A percentile compares a stretch with the other conserved stretches of the same genome.
Evolutionary conservation across 768 basidiomycete species (phyloP).

Genomic region (Tubosaeta sp.): DNA sequence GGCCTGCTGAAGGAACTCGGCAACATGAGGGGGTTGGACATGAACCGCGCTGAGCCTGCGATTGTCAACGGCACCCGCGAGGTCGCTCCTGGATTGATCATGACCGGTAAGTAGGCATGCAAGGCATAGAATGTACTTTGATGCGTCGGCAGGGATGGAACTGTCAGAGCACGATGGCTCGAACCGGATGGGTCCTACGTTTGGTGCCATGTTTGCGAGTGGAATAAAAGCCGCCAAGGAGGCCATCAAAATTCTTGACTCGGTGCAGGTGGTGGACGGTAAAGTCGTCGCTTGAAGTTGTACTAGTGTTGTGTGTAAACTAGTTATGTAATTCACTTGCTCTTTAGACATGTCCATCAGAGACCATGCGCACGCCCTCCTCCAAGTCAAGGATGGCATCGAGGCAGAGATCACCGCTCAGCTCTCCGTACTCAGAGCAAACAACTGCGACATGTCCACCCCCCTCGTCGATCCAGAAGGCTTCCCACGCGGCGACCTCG

Average conservation of each 20-base stretch:
- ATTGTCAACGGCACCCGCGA: constrained; percentile 76
- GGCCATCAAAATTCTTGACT: constrained; percentile 50
- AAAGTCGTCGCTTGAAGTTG: constrained; percentile 40
- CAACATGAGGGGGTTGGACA: constrained; percentile 77
- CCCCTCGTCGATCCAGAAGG: constrained; percentile 84
- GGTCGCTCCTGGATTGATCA: constrained; percentile 68
- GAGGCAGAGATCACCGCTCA: constrained; percentile 68
- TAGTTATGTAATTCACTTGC: constrained; percentile 9
- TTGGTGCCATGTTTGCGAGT: constrained; percentile 76
- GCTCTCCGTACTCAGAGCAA: constrained; percentile 56
- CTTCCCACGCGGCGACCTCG: constrained; percentile 84
- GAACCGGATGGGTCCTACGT: constrained; percentile 75
- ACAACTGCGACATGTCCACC: constrained; percentile 60
- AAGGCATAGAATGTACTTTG: not conserved
- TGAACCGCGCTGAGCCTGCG: constrained; percentile 79
- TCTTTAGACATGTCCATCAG: constrained; percentile 34
- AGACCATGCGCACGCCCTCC: constrained; percentile 59
- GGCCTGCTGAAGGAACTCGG: constrained; percentile 72
- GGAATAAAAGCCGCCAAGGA: constrained; percentile 71
- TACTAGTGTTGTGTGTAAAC: not conserved
- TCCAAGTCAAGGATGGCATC: constrained; percentile 65
- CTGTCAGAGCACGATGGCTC: constrained; percentile 76
- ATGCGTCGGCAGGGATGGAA: constrained; percentile 61
- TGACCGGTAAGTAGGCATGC: constrained; percentile 50
- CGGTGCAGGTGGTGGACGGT: constrained; percentile 48